Evolutionary conservation across 768 basidiomycete species (phyloP), one percentile per base, ranked within the genome.

Genomic region (Ramaria rubella): DNA sequence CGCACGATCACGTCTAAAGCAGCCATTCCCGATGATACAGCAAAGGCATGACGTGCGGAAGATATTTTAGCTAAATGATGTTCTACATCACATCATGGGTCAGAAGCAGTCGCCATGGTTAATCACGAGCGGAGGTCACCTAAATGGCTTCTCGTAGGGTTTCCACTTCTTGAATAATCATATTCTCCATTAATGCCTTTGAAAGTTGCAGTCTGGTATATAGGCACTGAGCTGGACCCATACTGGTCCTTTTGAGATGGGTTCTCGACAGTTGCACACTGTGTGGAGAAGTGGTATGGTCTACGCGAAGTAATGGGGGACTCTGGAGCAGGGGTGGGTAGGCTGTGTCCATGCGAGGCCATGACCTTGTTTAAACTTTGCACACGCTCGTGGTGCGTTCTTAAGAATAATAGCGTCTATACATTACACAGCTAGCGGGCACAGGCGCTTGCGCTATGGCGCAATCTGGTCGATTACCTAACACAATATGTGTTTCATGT

Each of bases 161-260:
- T 99, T 29, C 96, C 96, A 65, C 90, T 93, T 59, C 96, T 79
- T 12, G 89, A 80, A 72, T 98, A 99, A 72, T 98, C 95, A 67
- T 94, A 99, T 64, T 86, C 81, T 51, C 87, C 90, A 17, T 77
- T 79, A 42, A 95, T 74, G 45, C 95, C 96, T 74, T 98, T 98
- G 82, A 99, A 98, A 0, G 96, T 99, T 7, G 96, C 83, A 1
- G 93, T 88, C 73, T 98, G 96, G 72, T 98, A 99, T 71, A 99
- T 98, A 21, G 96, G 96, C 1, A 97, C 92, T 6, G 87, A 88
- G 63, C 89, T 92, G 58, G 90, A 85, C 19, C 94, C 94, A 68
- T 94, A 87, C 73, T 97, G 95, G 72, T 99, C 95, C 70, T 95
- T 94, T 72, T 86, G 87, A 55, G 79, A 79, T 0, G 92, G 92